These are phyloP conservation scores for Russula dissimulans DNA, from an alignment of 768 basidiomycete genomes.

Conservation along the genomic window DNA sequence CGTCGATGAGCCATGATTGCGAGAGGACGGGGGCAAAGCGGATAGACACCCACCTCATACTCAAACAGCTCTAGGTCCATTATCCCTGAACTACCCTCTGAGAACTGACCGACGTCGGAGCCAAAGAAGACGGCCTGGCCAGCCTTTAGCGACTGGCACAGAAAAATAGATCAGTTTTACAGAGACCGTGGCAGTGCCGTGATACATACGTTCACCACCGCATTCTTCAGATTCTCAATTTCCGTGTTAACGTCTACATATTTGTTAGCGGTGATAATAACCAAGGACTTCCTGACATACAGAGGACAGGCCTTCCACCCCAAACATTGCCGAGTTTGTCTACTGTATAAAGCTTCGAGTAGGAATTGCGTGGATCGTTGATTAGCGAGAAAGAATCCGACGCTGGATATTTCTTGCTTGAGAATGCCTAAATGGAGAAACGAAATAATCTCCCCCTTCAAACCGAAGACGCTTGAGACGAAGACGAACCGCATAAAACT, in stretches of 20 bases:
- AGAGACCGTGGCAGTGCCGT: neutral
- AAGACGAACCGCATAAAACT: constrained; percentile 52
- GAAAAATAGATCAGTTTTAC: neutral
- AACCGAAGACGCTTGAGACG: neutral
- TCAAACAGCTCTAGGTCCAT: constrained; percentile 83
- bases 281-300: constrained; percentile 37
- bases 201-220: constrained; percentile 57
- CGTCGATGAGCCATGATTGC: neutral
- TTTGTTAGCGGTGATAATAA: neutral
- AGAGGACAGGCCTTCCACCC: constrained; percentile 76
- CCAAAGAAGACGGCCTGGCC: constrained; percentile 92
- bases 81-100: constrained; percentile 58
- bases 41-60: constrained; percentile 48
- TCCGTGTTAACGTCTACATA: constrained; percentile 79
- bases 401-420: constrained; percentile 26
- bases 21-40: neutral
- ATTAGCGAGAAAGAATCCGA: constrained; percentile 84
- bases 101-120: constrained; percentile 89
- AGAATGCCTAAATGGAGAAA: constrained; percentile 16
- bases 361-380: constrained; percentile 86
- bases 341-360: constrained; percentile 79
- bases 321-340: constrained; percentile 89
- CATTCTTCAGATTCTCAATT: constrained; percentile 69
- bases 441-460: constrained; percentile 12
- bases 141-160: constrained; percentile 49